phyloP scores from a whole-genome alignment of 2,329 filamentous ascomycete genomes.

The Xylariaceae sp. region DNA sequence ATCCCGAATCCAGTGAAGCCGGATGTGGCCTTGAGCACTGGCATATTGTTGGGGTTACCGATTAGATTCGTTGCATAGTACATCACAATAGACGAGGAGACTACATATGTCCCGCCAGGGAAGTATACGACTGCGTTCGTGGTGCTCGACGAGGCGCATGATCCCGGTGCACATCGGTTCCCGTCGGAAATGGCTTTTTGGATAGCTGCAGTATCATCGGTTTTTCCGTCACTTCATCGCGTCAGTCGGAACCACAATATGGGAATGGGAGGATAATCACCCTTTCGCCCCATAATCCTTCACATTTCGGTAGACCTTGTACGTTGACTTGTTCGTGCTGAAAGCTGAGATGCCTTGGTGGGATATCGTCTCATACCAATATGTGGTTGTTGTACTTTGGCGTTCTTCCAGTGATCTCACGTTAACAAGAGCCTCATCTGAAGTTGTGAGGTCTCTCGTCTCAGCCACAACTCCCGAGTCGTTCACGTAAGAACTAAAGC shows the following conservation, averaged over 20 bases:
- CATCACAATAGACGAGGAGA: slow-evolving; percentile 56
- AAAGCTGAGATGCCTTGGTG: slow-evolving; percentile 31
- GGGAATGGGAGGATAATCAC: slow-evolving; percentile 6
- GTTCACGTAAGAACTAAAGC: slow-evolving; percentile 15
- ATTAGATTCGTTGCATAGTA: slow-evolving; percentile 75
- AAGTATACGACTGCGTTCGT: slow-evolving; percentile 18
- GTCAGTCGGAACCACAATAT: slow-evolving; percentile 3
- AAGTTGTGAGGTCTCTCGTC: no score
- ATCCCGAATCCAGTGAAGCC: slow-evolving; percentile 44
- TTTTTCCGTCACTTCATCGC: slow-evolving; percentile 9
- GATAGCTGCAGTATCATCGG: slow-evolving; percentile 13
- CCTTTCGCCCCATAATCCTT: slow-evolving; percentile 32
- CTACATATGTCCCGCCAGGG: slow-evolving; percentile 13
- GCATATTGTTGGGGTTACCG: slow-evolving; percentile 36
- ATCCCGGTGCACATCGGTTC: slow-evolving; percentile 12
- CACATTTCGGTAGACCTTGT: slow-evolving; percentile 33
- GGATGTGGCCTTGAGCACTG: slow-evolving; percentile 50
- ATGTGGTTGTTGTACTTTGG: slow-evolving; percentile 9
- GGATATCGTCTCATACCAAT: slow-evolving; percentile 30
- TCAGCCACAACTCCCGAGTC: slow-evolving; percentile 2
- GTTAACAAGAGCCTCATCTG: no score
- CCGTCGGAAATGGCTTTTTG: slow-evolving; percentile 12
- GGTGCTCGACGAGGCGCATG: slow-evolving; percentile 10
- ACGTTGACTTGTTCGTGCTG: slow-evolving; percentile 24
- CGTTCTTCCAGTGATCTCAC: slow-evolving; percentile 11